Evolutionary conservation across 805 yeast genomes (phyloP).

Genomic region (Saccharomycopsis amapae): DNA sequence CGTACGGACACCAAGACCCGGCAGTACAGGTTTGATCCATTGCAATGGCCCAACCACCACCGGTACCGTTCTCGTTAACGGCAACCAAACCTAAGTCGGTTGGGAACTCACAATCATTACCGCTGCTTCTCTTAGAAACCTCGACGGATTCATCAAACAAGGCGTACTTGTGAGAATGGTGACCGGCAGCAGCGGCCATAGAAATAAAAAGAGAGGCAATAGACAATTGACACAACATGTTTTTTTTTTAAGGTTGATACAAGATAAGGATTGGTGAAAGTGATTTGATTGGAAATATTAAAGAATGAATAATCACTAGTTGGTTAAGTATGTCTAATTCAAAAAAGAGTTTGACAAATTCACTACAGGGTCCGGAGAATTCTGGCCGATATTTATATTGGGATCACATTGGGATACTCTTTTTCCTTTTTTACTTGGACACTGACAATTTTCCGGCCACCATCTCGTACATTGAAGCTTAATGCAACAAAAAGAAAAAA

Average conservation of each 20-base stretch:
- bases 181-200: slow-evolving; percentile 21
- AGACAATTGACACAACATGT: background rate
- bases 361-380: no score
- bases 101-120: slow-evolving; percentile 62
- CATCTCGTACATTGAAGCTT: no score
- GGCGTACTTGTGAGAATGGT: slow-evolving; percentile 27
- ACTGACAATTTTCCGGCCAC: no score
- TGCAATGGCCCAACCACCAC: slow-evolving; percentile 85
- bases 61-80: slow-evolving; percentile 48
- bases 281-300: background rate
- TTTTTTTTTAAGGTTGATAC: no score
- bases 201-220: slow-evolving; percentile 1
- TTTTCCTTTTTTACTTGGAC: no score
- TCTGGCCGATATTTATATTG: no score
- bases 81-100: slow-evolving; percentile 58
- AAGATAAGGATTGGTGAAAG: background rate
- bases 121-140: slow-evolving; percentile 22
- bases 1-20: slow-evolving; percentile 86
- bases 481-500: no score
- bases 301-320: slow-evolving; percentile 1
- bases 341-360: no score
- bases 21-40: slow-evolving; percentile 65
- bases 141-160: slow-evolving; percentile 10
- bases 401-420: no score
- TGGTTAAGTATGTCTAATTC: no score